Percentiles rank a stretch among this genome's conserved stretches.
Conservation (phyloP, 2,329 filamentous ascomycete species). For the Penicillium corylophilum region DNA sequence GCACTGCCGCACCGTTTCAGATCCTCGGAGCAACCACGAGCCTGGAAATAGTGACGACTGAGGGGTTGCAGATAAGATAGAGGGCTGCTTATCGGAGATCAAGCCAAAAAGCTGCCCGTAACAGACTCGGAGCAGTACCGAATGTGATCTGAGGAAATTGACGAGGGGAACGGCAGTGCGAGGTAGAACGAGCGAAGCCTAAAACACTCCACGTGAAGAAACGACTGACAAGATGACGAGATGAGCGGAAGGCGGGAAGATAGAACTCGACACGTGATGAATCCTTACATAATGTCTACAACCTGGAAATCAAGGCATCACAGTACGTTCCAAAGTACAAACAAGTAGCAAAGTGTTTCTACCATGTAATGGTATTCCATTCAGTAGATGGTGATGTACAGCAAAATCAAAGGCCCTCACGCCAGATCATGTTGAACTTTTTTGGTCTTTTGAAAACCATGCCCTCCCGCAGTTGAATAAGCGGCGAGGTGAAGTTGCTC, state of each 20-base stretch:
- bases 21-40: constrained; percentile 7
- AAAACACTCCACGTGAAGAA: neutral
- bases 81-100: constrained; percentile 1
- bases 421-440: constrained; percentile 26
- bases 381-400: constrained; percentile 14
- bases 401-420: constrained; percentile 16
- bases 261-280: neutral
- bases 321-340: neutral
- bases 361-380: constrained; percentile 2
- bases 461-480: constrained; percentile 24
- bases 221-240: too few relatives aligned
- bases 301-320: neutral
- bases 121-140: constrained; percentile 5
- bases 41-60: constrained; percentile 8
- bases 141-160: constrained; percentile 1
- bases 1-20: constrained; percentile 4
- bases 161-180: constrained; percentile 1
- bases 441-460: constrained; percentile 20
- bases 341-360: neutral
- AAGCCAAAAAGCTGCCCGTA: neutral
- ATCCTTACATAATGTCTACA: neutral
- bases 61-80: constrained; percentile 18
- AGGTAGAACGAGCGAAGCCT: neutral
- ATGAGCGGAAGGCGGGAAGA: neutral
- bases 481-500: constrained; percentile 22